Conservation (phyloP, 2,329 filamentous ascomycete genomes). For the Pseudopyrenochaeta lycopersici region DNA sequence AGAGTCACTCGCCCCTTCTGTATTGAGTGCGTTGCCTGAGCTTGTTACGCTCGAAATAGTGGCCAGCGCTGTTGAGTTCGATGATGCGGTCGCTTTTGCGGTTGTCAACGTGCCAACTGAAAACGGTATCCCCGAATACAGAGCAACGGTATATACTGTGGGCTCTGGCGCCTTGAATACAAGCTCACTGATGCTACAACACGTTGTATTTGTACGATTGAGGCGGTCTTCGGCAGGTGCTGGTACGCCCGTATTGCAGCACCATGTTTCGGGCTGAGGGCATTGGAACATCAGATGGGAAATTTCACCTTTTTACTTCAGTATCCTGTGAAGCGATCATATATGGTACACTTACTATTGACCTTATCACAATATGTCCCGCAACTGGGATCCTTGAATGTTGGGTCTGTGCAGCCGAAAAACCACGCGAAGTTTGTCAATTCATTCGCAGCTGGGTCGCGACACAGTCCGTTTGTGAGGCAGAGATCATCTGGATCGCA, state of each 20-base stretch:
- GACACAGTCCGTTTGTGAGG: slow-evolving; percentile 5
- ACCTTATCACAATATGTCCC: slow-evolving; percentile 4
- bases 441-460: slow-evolving; percentile 1
- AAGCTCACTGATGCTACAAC: slow-evolving; percentile 3
- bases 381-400: slow-evolving; percentile 1
- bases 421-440: slow-evolving; percentile 5
- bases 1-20: not conserved
- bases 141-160: slow-evolving; percentile 1
- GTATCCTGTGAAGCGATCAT: not conserved
- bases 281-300: slow-evolving; percentile 5
- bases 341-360: not conserved
- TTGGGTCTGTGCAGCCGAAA: slow-evolving; percentile 3
- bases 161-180: slow-evolving; percentile 1
- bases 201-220: slow-evolving; percentile 5
- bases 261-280: slow-evolving; percentile 2
- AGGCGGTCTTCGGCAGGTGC: not conserved
- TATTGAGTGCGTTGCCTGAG: too few species aligned
- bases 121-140: not conserved
- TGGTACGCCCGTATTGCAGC: slow-evolving; percentile 4
- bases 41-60: too few species aligned
- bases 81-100: not conserved
- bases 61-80: not conserved
- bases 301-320: not conserved
- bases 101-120: not conserved
- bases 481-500: slow-evolving; percentile 5